phyloP scores from a whole-genome alignment of 2,329 filamentous ascomycete genomes.

The Ophiostoma quercus region DNA sequence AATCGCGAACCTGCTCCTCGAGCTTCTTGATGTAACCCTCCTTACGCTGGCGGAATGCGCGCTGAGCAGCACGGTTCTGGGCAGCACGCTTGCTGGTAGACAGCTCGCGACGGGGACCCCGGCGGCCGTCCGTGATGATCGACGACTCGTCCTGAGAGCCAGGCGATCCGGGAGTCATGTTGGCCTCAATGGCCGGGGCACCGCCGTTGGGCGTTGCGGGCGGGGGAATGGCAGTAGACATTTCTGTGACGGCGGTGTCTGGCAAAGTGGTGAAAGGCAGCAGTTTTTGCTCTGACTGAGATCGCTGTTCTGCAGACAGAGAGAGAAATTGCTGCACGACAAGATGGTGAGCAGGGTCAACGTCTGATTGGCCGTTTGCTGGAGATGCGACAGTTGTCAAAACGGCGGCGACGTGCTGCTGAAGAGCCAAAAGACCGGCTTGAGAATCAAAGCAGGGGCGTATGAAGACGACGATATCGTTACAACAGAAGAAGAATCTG shows the following conservation, averaged over 20 bases:
- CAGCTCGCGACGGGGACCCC: conserved; percentile 82
- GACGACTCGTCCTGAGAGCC: conserved; percentile 10
- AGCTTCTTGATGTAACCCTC: conserved; percentile 98
- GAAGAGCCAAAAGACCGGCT: conserved; percentile 23
- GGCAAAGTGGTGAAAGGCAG: not conserved
- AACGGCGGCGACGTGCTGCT: conserved; percentile 23
- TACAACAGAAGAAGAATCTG: conserved; percentile 1
- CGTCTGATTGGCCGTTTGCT: conserved; percentile 15
- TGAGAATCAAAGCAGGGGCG: conserved; percentile 20
- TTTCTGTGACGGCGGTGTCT: not conserved
- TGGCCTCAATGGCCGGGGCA: not conserved
- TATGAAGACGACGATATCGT: not conserved
- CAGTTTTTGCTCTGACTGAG: too few relatives aligned
- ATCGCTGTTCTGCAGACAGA: not conserved
- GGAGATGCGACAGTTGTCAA: not conserved
- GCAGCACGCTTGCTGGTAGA: conserved; percentile 95
- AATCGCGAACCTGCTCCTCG: conserved; percentile 86
- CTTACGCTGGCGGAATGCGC: conserved; percentile 94
- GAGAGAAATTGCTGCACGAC: not conserved
- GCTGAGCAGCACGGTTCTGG: conserved; percentile 94
- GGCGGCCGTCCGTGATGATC: conserved; percentile 50
- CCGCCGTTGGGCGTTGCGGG: conserved; percentile 7
- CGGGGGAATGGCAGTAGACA: conserved; percentile 19
- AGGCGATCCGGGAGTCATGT: conserved; percentile 8
- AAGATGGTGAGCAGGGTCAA: conserved; percentile 15